Evolutionary conservation across 2,329 filamentous ascomycete species (phyloP), one percentile per base, ranked within the genome.

Genomic region (Ophiostoma sp.): DNA sequence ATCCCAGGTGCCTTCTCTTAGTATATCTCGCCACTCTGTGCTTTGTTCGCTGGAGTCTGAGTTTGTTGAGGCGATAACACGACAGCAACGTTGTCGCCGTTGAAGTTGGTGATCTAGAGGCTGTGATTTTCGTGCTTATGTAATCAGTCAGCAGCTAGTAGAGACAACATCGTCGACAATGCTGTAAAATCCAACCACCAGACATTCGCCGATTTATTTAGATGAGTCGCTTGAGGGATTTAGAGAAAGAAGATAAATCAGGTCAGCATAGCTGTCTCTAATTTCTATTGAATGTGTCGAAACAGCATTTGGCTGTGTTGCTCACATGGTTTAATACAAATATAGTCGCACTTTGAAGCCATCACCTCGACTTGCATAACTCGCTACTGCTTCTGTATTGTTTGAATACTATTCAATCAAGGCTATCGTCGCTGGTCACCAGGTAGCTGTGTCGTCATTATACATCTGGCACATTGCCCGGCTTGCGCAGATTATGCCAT

Each of bases 121-220:
- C 15, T 15, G 44, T 48, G 44, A 27, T 57, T 57, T 57, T 57
- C n/a, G 13, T 57, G 52, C n/a, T 57, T 57, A 57, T 57, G 52
- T 57, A 57, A 57, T 23, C 52, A 15, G 0, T 1, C 23, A 57
- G n/a, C 23, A 57, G 10, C 52, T 57, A 57, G 52, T 17, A 4
- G 13, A 11, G 36, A 39, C 15, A 17, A 5, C 13, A 44, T 48
- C 1, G 44, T 48, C 44, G 44, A n/a, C 17, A 20, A 48, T 20
- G 44, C 17, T 48, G 44, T 20, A 20, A 48, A 20, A 20, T 6
- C 17, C 20, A 48, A n/a, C 41, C 44, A 48, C 20, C 44, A 48
- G 44, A 8, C 4, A 48, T 5, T 44, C 17, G 41, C 41, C 41
- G 13, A 39, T 31, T 39, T 39, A 2, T 39, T 39, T 39, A 11